Evolutionary conservation across 768 basidiomycete species (phyloP).

Genomic region (Pulveroboletus frians): DNA sequence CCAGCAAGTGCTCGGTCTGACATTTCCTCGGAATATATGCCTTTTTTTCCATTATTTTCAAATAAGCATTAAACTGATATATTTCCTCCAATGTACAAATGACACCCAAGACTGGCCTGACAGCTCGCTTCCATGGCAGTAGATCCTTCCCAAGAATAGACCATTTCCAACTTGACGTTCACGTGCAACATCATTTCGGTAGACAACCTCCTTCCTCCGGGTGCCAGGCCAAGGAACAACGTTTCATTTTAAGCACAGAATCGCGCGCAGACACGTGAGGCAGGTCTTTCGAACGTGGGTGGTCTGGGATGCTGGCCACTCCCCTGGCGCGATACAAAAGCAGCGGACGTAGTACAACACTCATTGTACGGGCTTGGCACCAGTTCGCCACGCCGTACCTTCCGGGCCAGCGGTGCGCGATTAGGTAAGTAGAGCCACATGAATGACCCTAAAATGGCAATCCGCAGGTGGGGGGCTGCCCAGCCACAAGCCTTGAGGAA

Average conservation of each 20-base stretch:
- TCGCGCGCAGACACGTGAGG: no score
- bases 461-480: slow-evolving; percentile 7
- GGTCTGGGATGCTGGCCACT: not conserved
- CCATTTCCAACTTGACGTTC: slow-evolving; percentile 16
- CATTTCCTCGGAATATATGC: no score
- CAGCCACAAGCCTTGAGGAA: slow-evolving; percentile 27
- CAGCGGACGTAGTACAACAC: not conserved
- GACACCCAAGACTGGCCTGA: not conserved
- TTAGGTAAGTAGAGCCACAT: slow-evolving; percentile 14
- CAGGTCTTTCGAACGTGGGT: no score
- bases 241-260: no score
- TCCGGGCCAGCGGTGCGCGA: not conserved
- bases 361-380: not conserved
- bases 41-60: not conserved
- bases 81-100: not conserved
- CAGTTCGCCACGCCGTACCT: not conserved
- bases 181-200: slow-evolving; percentile 13
- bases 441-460: slow-evolving; percentile 19
- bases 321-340: not conserved
- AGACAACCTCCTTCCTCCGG: not conserved
- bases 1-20: no score
- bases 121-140: slow-evolving; percentile 9
- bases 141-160: slow-evolving; percentile 17
- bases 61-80: not conserved
- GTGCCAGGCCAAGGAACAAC: not conserved